phyloP scores from a whole-genome alignment of 192 early-diverging fungal species.

The Coemansia sp. region DNA sequence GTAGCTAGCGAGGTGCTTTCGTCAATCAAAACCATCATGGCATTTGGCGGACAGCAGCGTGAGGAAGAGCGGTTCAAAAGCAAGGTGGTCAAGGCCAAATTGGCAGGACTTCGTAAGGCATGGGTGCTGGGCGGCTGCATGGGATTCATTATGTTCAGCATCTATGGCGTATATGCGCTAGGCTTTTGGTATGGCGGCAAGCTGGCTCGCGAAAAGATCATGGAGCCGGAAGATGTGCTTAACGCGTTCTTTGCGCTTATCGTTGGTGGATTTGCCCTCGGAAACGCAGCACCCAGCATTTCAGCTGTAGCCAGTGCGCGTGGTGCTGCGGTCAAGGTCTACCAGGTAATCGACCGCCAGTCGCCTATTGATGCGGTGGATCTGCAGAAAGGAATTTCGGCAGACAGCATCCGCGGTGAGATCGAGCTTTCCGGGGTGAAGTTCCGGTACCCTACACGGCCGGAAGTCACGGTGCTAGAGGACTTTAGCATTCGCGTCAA shows the following conservation, averaged over 20 bases:
- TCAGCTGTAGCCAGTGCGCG: slow-evolving; percentile 69
- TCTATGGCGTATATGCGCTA: slow-evolving; percentile 75
- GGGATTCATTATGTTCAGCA: slow-evolving; percentile 71
- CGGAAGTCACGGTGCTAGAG: slow-evolving; percentile 77
- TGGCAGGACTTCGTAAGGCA: slow-evolving; percentile 63
- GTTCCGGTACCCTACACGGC: slow-evolving; percentile 84
- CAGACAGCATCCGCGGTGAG: slow-evolving; percentile 56
- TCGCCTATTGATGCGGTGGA: slow-evolving; percentile 70
- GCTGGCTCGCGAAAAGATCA: slow-evolving; percentile 54
- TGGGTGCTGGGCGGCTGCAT: slow-evolving; percentile 61
- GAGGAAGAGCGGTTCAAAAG: slow-evolving; percentile 61
- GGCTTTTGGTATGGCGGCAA: slow-evolving; percentile 82
- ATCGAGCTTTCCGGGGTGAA: slow-evolving; percentile 75
- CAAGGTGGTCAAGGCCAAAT: slow-evolving; percentile 63
- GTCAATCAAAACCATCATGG: slow-evolving; percentile 81
- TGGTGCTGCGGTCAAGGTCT: slow-evolving; percentile 82
- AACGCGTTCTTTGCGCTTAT: slow-evolving; percentile 89
- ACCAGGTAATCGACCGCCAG: slow-evolving; percentile 75
- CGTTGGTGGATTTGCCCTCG: slow-evolving; percentile 76
- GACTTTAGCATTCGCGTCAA: slow-evolving; percentile 66
- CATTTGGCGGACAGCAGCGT: slow-evolving; percentile 78
- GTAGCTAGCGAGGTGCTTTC: slow-evolving; percentile 83
- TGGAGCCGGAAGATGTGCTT: slow-evolving; percentile 60
- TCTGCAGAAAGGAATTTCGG: slow-evolving; percentile 29
- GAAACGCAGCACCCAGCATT: slow-evolving; percentile 69